A percentile compares a stretch with the other conserved stretches of the same genome.
Evolutionary conservation across 2,329 filamentous ascomycete species (phyloP).

Genomic region (Lachnellula willkommii): DNA sequence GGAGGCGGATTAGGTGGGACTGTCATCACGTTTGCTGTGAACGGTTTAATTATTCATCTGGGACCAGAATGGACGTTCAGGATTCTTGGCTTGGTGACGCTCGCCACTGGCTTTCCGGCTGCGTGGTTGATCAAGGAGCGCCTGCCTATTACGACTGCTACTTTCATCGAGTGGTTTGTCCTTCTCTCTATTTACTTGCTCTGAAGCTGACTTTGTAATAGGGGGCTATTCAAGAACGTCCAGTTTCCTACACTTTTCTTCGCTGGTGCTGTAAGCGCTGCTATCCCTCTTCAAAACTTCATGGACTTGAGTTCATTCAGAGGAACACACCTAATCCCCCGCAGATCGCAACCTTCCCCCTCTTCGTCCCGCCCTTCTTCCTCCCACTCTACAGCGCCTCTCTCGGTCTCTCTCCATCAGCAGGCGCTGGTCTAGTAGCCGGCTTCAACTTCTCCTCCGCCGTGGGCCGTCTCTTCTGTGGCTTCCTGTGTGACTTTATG

Average conservation of each 20-base stretch:
- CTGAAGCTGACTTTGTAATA: constrained; percentile 15
- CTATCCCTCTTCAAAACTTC: not conserved
- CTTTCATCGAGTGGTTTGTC: constrained; percentile 46
- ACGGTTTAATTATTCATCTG: constrained; percentile 42
- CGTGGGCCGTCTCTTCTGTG: constrained; percentile 49
- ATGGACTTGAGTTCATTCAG: not conserved
- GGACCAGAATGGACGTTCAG: constrained; percentile 49
- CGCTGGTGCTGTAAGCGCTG: constrained; percentile 36
- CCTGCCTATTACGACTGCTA: constrained; percentile 33
- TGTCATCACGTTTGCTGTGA: constrained; percentile 44
- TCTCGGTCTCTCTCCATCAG: constrained; percentile 47
- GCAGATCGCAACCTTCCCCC: constrained; percentile 52
- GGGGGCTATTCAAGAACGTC: constrained; percentile 47
- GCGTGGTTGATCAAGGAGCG: constrained; percentile 49
- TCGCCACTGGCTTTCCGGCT: constrained; percentile 50
- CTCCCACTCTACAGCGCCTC: constrained; percentile 51
- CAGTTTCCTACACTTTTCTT: constrained; percentile 50
- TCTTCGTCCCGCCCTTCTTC: constrained; percentile 58
- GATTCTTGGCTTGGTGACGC: constrained; percentile 46
- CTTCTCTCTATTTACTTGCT: not conserved
- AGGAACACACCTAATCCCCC: not conserved
- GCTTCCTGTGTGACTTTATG: constrained; percentile 48
- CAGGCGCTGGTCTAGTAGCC: constrained; percentile 53
- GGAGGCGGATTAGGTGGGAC: constrained; percentile 53
- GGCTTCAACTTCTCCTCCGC: constrained; percentile 58